Conservation (phyloP, 2,329 filamentous ascomycete genomes). For the Pestalotiopsis sp. region DNA sequence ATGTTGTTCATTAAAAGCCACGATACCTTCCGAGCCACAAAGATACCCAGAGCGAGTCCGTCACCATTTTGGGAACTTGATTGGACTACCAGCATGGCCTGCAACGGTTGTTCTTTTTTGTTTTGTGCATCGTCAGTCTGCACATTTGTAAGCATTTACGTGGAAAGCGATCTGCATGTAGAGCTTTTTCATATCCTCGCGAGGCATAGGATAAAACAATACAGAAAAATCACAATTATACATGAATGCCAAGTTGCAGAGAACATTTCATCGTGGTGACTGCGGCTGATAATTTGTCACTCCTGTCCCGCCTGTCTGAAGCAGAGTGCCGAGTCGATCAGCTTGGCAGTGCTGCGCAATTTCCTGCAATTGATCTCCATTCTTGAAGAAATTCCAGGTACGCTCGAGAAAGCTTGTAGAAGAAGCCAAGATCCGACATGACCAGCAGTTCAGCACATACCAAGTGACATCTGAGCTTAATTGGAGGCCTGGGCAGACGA, state of each 20-base stretch:
- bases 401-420: neutral
- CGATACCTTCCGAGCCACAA: neutral
- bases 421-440: neutral
- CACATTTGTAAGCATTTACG: neutral
- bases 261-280: neutral
- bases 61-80: neutral
- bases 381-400: neutral
- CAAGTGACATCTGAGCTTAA: neutral
- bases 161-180: neutral
- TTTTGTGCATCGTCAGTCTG: neutral
- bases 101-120: neutral
- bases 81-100: neutral
- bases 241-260: neutral
- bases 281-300: neutral
- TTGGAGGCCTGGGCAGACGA: neutral
- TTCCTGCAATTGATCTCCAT: neutral
- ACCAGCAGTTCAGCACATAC: neutral
- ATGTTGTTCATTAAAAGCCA: neutral
- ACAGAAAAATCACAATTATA: neutral
- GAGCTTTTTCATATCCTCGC: neutral
- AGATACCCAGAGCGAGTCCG: neutral
- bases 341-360: neutral
- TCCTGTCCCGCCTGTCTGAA: neutral
- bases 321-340: neutral
- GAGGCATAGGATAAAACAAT: neutral